Conservation (phyloP, 202 grass and related monocot species). For the Carex arenaria region DNA sequence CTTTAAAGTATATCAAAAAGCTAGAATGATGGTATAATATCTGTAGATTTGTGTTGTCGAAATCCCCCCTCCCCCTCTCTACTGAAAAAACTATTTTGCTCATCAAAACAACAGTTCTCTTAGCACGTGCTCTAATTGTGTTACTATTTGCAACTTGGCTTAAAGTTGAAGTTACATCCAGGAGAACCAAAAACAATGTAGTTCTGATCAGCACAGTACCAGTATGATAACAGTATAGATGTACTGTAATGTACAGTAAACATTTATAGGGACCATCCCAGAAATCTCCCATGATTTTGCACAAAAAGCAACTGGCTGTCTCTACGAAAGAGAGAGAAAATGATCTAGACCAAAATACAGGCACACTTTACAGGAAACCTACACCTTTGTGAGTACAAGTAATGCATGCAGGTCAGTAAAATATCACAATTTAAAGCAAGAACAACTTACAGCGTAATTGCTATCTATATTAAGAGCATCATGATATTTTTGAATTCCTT, state of each 20-base stretch:
- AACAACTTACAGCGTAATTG: slow-evolving; percentile 83
- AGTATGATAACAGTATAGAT: not conserved
- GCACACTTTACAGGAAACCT: not conserved
- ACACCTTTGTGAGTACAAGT: not conserved
- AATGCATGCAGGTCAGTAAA: not conserved
- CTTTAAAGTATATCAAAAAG: not conserved
- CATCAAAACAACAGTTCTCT: not conserved
- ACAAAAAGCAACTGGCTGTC: not conserved
- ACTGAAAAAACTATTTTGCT: not conserved
- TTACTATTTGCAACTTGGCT: not conserved
- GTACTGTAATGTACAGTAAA: not conserved
- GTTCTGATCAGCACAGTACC: not conserved
- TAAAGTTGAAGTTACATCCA: not conserved
- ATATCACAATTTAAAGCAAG: not conserved
- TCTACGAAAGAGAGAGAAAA: not conserved
- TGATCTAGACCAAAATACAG: not conserved
- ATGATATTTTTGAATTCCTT: slow-evolving; percentile 94
- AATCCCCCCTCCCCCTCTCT: not conserved
- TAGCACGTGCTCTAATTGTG: not conserved
- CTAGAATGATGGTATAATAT: not conserved
- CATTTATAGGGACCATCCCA: slow-evolving; percentile 1
- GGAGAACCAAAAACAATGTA: not conserved
- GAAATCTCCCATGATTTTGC: not conserved
- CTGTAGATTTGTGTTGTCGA: not conserved
- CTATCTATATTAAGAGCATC: slow-evolving; percentile 88